phyloP scores from a whole-genome alignment of 352 stramenopile genomes.

The Blastocystis sp. region DNA sequence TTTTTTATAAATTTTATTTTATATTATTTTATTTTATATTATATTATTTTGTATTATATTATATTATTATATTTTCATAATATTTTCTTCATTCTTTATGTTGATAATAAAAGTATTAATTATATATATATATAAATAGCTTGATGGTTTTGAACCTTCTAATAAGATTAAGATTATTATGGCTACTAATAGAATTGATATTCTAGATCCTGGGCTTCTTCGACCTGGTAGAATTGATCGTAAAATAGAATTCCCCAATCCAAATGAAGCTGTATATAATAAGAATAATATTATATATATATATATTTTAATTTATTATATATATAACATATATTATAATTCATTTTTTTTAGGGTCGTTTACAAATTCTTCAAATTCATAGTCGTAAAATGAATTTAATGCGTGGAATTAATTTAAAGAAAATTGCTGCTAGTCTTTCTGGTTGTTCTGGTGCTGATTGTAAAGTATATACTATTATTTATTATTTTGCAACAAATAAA shows the following conservation, averaged over 20 bases:
- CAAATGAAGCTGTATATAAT: constrained; percentile 62
- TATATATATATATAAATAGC: no score
- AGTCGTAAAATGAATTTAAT: constrained; percentile 95
- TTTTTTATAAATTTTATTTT: no score
- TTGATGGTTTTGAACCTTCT: constrained; percentile 54
- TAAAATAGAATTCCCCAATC: constrained; percentile 98
- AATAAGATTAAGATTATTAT: constrained; percentile 69
- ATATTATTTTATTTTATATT: no score
- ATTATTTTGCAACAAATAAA: constrained; percentile 1
- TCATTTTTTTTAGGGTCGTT: constrained; percentile 52
- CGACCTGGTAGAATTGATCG: constrained; percentile 88
- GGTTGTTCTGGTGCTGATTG: constrained; percentile 87
- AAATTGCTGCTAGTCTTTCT: constrained; percentile 92
- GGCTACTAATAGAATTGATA: constrained; percentile 96
- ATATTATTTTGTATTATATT: no score
- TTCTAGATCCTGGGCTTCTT: constrained; percentile 81
- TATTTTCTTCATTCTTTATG: no score
- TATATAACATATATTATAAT: no score
- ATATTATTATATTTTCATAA: no score
- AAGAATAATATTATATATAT: not conserved
- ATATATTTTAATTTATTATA: no score
- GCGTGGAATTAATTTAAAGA: constrained; percentile 86
- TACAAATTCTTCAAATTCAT: constrained; percentile 94
- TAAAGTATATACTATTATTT: constrained; percentile 52
- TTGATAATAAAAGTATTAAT: no score